Evolutionary conservation across 2,329 filamentous ascomycete species (phyloP).

Genomic region (Trichoderma brevicompactum): DNA sequence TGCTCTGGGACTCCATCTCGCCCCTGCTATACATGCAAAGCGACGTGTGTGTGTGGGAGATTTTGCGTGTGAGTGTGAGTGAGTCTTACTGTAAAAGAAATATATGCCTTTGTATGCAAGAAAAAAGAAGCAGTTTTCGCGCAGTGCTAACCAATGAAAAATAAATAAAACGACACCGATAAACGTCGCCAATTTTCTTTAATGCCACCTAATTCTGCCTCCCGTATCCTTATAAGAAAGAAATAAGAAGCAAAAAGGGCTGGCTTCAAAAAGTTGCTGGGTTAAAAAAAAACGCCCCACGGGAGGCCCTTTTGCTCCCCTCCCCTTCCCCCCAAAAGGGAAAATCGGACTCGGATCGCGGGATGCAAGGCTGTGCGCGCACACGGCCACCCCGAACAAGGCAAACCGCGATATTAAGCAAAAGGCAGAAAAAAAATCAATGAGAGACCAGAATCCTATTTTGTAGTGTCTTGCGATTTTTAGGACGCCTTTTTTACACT

Average conservation of each 20-base stretch:
- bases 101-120: too few relatives aligned
- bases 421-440: not conserved
- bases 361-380: conserved; percentile 16
- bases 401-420: not conserved
- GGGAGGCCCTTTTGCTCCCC: not conserved
- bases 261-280: not conserved
- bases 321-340: not conserved
- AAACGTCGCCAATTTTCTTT: too few relatives aligned
- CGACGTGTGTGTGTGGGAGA: not conserved
- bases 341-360: not conserved
- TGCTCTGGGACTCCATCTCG: conserved; percentile 39
- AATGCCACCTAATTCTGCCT: too few relatives aligned
- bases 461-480: not conserved
- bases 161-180: too few relatives aligned
- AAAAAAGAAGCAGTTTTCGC: too few relatives aligned
- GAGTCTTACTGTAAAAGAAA: not conserved
- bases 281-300: not conserved
- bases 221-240: too few relatives aligned
- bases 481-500: not conserved
- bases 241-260: too few relatives aligned
- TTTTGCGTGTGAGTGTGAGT: not conserved
- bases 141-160: too few relatives aligned
- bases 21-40: not conserved
- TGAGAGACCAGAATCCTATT: not conserved
- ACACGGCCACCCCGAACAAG: conserved; percentile 13